Conservation (phyloP, 805 yeast genomes). For the Citeromyces nyonsensis region DNA sequence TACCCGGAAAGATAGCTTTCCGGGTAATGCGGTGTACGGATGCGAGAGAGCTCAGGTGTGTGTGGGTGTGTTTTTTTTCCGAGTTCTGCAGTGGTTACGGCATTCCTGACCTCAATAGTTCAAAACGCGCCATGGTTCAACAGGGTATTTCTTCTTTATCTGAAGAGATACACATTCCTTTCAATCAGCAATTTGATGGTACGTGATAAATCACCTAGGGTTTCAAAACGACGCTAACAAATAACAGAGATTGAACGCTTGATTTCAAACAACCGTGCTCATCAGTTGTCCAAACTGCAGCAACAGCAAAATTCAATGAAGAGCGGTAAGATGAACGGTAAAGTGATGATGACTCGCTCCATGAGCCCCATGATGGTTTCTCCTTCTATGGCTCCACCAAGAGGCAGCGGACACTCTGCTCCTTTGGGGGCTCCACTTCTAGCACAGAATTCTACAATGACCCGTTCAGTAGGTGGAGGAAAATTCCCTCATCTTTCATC, state of each 20-base stretch:
- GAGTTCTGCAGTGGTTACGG: neutral
- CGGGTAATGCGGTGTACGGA: neutral
- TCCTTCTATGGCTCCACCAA: conserved; percentile 1
- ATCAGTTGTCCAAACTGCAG: neutral
- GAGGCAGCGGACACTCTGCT: conserved; percentile 1
- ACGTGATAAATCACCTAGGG: neutral
- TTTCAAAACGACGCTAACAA: neutral
- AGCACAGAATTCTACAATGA: neutral
- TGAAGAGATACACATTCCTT: conserved; percentile 1
- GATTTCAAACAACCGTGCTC: conserved; percentile 1
- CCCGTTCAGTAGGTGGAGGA: neutral
- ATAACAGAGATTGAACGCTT: neutral
- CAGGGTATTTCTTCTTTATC: neutral
- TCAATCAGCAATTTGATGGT: conserved; percentile 2
- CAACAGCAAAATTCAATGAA: conserved; percentile 1
- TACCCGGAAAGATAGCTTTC: neutral
- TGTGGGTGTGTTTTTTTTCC: neutral
- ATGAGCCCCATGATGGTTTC: conserved; percentile 1
- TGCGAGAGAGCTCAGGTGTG: neutral
- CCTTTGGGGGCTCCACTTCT: conserved; percentile 1
- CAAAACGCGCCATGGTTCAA: neutral
- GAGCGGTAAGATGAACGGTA: neutral
- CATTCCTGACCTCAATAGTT: neutral
- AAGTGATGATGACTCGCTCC: neutral
- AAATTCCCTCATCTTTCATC: neutral